Evolutionary conservation across 192 early-diverging fungal species (phyloP), one percentile per base, ranked within the genome.

Genomic region (Rhizoclosmatium sp.): DNA sequence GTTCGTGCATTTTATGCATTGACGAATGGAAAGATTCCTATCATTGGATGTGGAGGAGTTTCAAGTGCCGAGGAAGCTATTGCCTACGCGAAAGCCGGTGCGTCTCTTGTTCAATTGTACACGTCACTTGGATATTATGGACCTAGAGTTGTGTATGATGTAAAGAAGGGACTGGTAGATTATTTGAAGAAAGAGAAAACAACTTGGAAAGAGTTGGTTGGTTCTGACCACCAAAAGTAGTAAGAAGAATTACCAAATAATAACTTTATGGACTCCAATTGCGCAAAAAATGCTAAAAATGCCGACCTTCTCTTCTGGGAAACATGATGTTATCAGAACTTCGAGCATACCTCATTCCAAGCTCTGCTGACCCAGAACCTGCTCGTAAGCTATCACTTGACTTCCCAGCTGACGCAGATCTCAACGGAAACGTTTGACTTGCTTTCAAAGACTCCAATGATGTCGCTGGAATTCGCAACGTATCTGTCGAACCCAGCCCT

Each of bases 11-110:
- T 97, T 80, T 95, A 95, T 79, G 77, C 84, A 47, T 86, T 93
- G 71, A 97, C 95, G 3, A 80, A 87, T 45, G 94, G 94, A 19
- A 76, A 77, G 41, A 86, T 96, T 4, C 93, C 94, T 2, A 90
- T 97, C 49, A 91, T 97, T 66, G 96, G 95, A 2, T 96, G 95
- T 80, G 96, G 96, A 45, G 96, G 96, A 62, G 91, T 97, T 69
- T 71, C 80, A 21, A 85, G 85, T 46, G 96, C 89, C 5, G 87
- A 91, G 42, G 95, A 97, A 75, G 95, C 92, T 1, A 59, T 97
- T 39, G 90, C 86, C 23, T 95, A 92, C 82, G 93, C 89, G n/a
- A 84, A 84, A 49, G 95, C 96, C 1, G 96, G 96, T 7, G 96
- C 96, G 12, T 88, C 86, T 39, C 75, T 89, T 75, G 91, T 96